These are phyloP conservation scores for Lophiostoma macrostomum DNA, from an alignment of 495 filamentous ascomycete genomes.

Conservation along the genomic window DNA sequence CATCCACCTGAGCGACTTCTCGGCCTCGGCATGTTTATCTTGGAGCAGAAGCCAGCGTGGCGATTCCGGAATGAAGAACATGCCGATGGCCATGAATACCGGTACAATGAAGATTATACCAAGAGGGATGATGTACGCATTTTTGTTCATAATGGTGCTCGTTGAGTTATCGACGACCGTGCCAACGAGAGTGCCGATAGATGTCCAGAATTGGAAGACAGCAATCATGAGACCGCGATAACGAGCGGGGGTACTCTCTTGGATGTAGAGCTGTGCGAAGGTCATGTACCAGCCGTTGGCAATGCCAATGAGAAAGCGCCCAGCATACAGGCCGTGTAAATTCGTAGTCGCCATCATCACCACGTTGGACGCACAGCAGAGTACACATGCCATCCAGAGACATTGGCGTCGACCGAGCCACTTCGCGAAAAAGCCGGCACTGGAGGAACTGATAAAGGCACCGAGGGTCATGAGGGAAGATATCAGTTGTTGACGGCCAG, in stretches of 20 bases:
- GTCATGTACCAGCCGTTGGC: conserved; percentile 31
- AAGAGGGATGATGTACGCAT: conserved; percentile 57
- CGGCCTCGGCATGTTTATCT: conserved; percentile 50
- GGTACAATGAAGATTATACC: conserved; percentile 59
- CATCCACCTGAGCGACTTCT: conserved; percentile 47
- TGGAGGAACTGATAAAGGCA: conserved; percentile 55
- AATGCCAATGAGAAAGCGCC: conserved; percentile 24
- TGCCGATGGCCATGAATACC: conserved; percentile 47
- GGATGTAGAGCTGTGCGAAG: conserved; percentile 29
- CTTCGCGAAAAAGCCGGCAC: conserved; percentile 51
- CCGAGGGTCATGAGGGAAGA: conserved; percentile 60
- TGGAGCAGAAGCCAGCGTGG: conserved; percentile 61
- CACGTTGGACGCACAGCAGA: conserved; percentile 22
- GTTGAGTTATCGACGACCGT: conserved; percentile 62
- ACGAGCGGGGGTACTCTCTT: conserved; percentile 21
- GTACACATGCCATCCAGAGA: conserved; percentile 36
- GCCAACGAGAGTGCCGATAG: conserved; percentile 54
- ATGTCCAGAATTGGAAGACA: conserved; percentile 49
- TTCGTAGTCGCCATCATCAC: conserved; percentile 28
- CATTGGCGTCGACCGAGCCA: conserved; percentile 46
- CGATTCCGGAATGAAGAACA: conserved; percentile 62
- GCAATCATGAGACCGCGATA: conserved; percentile 46
- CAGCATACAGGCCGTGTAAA: conserved; percentile 19
- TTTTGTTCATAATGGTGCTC: conserved; percentile 44
- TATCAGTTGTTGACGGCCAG: conserved; percentile 54